These are phyloP conservation scores for Syzygium grande DNA, from an alignment of 345 rosid genomes.

Conservation along the genomic window DNA sequence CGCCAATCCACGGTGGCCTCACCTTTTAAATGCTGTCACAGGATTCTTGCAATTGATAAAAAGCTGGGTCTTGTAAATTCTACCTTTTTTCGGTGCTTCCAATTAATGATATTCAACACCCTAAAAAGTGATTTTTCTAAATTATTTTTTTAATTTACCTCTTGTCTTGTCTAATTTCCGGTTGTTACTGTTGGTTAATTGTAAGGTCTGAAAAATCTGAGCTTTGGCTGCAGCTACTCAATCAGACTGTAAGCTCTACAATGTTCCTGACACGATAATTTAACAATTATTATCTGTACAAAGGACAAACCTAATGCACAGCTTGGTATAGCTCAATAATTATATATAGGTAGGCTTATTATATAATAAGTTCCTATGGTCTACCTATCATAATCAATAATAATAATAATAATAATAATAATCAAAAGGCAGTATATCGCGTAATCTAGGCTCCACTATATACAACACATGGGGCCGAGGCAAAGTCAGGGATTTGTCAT, in stretches of 20 bases:
- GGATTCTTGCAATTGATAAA: conserved; percentile 13
- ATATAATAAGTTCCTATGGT: neutral
- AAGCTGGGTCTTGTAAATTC: neutral
- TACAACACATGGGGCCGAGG: neutral
- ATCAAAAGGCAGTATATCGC: neutral
- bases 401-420: neutral
- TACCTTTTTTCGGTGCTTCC: conserved; percentile 14
- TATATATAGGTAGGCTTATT: neutral
- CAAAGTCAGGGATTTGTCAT: neutral
- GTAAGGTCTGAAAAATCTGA: neutral
- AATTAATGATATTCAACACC: conserved; percentile 20
- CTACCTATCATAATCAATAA: neutral
- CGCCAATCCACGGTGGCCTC: neutral
- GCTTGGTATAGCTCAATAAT: neutral
- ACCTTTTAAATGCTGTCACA: conserved; percentile 30
- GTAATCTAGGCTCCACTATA: neutral
- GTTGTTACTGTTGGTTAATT: neutral
- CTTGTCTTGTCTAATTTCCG: neutral
- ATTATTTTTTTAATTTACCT: neutral
- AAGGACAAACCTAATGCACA: neutral
- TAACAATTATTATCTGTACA: neutral
- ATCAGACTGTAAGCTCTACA: neutral
- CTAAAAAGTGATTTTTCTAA: neutral
- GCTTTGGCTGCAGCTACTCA: neutral
- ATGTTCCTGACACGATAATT: neutral